phyloP scores from a whole-genome alignment of 176 grass and related monocot genomes.

The Otatea glauca region DNA sequence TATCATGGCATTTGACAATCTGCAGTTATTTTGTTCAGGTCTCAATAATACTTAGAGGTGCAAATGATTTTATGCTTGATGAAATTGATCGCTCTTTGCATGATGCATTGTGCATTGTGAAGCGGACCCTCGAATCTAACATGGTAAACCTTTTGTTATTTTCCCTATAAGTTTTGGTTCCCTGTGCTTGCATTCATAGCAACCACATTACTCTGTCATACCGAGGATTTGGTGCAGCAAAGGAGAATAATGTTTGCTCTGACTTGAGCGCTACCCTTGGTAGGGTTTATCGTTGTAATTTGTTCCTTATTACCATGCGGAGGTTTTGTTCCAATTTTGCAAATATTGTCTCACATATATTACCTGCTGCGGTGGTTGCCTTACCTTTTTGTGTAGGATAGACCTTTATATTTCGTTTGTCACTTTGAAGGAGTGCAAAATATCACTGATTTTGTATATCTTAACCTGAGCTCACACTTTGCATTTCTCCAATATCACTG shows the following conservation, averaged over 20 bases:
- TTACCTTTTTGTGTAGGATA: too few relatives aligned
- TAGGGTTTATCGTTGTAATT: neutral
- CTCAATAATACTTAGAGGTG: constrained; percentile 86
- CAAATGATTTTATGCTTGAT: constrained; percentile 95
- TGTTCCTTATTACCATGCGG: neutral
- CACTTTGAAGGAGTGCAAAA: too few relatives aligned
- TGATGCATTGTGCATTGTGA: constrained; percentile 84
- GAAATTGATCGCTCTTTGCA: constrained; percentile 89
- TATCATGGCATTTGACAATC: neutral
- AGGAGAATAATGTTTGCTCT: neutral
- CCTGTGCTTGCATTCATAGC: neutral
- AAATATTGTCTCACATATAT: neutral
- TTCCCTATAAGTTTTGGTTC: neutral
- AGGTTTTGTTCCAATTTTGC: neutral
- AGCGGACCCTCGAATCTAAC: constrained; percentile 87
- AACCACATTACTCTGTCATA: neutral
- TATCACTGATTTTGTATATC: too few relatives aligned
- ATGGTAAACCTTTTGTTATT: constrained; percentile 46
- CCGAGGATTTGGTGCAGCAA: neutral
- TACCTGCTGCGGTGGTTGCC: too few relatives aligned
- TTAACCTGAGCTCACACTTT: too few relatives aligned
- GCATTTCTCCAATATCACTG: too few relatives aligned
- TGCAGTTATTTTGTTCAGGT: constrained; percentile 50
- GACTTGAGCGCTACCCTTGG: neutral
- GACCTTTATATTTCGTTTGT: too few relatives aligned